Evolutionary conservation across 208 protist species (phyloP).

Genomic region (Lotmaria passim): DNA sequence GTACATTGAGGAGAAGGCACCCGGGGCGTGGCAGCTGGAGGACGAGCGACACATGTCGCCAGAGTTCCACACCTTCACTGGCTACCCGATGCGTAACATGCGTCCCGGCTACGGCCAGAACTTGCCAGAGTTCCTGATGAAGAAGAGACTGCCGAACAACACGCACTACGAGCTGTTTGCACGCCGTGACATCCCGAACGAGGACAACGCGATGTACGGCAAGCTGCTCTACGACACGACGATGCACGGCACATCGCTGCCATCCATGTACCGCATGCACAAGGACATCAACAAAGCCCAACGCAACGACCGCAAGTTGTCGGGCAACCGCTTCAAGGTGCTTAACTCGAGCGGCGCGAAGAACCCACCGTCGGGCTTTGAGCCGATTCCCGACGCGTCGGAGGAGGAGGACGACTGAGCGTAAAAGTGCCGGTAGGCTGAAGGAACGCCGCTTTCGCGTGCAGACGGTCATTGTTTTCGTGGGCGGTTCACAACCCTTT

Average conservation of each 20-base stretch:
- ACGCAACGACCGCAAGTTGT: conserved; percentile 90
- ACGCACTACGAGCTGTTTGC: conserved; percentile 92
- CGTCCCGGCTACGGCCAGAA: conserved; percentile 88
- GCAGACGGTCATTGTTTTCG: not conserved
- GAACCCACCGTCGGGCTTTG: conserved; percentile 82
- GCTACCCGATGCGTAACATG: conserved; percentile 87
- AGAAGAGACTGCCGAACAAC: conserved; percentile 90
- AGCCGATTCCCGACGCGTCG: conserved; percentile 77
- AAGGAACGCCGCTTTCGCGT: too few relatives aligned
- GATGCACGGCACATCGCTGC: conserved; percentile 86
- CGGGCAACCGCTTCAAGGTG: conserved; percentile 87
- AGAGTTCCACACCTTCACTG: conserved; percentile 90
- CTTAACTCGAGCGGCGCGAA: conserved; percentile 77
- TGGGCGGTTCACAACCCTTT: conserved; percentile 12
- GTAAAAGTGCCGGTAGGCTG: too few relatives aligned
- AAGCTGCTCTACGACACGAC: conserved; percentile 89
- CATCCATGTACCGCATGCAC: conserved; percentile 89
- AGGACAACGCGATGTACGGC: conserved; percentile 93
- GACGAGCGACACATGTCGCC: conserved; percentile 91
- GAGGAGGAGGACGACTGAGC: conserved; percentile 79
- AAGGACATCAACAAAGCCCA: conserved; percentile 93
- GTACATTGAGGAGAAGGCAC: conserved; percentile 90
- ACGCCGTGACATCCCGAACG: conserved; percentile 84
- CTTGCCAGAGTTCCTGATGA: conserved; percentile 87
- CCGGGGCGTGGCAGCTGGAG: conserved; percentile 90